Evolutionary conservation across 2,329 filamentous ascomycete genomes (phyloP).

Genomic region (Aspergillus melleus): DNA sequence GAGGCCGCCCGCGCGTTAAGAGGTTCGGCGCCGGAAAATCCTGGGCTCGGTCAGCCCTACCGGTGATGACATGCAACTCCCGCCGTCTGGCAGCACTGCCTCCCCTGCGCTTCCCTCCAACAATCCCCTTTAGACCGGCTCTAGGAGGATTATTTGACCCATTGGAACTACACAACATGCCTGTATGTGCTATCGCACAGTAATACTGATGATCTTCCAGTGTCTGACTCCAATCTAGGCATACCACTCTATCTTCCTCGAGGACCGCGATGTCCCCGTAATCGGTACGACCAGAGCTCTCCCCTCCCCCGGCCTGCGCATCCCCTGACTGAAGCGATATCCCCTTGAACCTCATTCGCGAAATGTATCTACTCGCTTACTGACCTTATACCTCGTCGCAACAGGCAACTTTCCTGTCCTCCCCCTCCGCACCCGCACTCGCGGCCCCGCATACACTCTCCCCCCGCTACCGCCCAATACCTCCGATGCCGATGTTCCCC

Average conservation of each 20-base stretch:
- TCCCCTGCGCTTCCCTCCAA: constrained; percentile 7
- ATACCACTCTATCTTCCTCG: constrained; percentile 95
- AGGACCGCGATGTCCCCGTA: constrained; percentile 70
- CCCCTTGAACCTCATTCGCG: not conserved
- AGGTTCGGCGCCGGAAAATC: constrained; percentile 43
- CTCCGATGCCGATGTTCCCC: constrained; percentile 60
- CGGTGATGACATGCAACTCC: constrained; percentile 31
- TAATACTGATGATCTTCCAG: not conserved
- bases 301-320: constrained; percentile 21
- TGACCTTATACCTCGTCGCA: constrained; percentile 19
- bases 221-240: constrained; percentile 58
- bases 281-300: constrained; percentile 51
- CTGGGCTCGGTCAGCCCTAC: constrained; percentile 18
- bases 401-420: constrained; percentile 90
- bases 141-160: constrained; percentile 16
- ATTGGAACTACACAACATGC: constrained; percentile 41
- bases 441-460: constrained; percentile 90
- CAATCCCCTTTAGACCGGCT: constrained; percentile 22
- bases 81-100: constrained; percentile 18
- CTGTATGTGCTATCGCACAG: constrained; percentile 36
- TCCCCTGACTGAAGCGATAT: constrained; percentile 15
- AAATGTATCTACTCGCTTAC: not conserved
- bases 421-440: constrained; percentile 89
- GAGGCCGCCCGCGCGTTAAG: constrained; percentile 39
- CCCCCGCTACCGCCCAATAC: constrained; percentile 61